Percentiles rank a stretch among this genome's conserved stretches.
Conservation (phyloP, 257 asterid genomes). For the Mitragyna speciosa region DNA sequence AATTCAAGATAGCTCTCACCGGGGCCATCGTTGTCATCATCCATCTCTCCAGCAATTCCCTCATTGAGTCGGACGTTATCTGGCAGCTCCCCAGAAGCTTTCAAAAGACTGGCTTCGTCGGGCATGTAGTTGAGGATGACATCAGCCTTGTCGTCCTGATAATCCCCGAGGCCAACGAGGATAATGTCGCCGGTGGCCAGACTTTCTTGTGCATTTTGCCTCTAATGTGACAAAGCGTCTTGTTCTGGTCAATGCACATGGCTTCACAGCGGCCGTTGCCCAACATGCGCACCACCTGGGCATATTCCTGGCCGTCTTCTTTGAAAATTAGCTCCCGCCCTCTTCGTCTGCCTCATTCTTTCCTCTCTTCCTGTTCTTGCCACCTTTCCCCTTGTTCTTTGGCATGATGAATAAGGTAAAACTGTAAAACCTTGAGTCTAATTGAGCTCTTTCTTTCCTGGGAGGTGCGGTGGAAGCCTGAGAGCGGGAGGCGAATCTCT, state of each 20-base stretch:
- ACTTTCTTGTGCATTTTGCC: conserved; percentile 10
- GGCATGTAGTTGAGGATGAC: conserved; percentile 5
- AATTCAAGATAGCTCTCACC: background rate
- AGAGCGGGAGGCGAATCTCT: background rate
- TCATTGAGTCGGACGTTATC: background rate
- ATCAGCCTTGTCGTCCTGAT: conserved; percentile 9
- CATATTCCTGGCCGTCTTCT: conserved; percentile 9
- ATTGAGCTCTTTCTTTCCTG: background rate
- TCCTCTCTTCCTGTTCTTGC: conserved; percentile 8
- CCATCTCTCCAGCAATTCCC: conserved; percentile 8
- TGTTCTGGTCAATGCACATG: conserved; percentile 6
- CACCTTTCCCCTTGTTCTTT: conserved; percentile 4
- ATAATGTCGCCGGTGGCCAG: background rate
- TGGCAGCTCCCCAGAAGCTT: background rate
- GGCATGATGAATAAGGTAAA: background rate
- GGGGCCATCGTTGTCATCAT: background rate
- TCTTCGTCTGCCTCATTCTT: conserved; percentile 2
- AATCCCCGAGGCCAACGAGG: background rate
- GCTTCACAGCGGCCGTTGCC: conserved; percentile 5
- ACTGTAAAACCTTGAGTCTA: background rate
- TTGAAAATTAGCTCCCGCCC: background rate
- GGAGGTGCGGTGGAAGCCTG: background rate
- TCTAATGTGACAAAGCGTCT: conserved; percentile 2
- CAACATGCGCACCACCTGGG: background rate
- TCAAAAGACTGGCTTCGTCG: conserved; percentile 6